Base-by-base conservation (phyloP, 129 eudicot species). In the Solidago caesia region DNA sequence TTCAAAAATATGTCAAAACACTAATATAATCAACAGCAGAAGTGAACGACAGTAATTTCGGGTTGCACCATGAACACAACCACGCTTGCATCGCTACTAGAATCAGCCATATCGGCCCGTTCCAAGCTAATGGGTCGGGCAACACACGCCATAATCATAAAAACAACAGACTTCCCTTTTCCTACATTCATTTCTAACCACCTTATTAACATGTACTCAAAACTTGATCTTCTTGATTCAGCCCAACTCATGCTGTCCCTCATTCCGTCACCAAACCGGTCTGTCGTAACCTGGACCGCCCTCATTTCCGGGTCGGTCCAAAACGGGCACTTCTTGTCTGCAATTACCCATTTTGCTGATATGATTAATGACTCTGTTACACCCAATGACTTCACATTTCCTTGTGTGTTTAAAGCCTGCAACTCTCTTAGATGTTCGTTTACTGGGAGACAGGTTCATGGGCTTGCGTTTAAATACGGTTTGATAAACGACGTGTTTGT, bases 261-360 rank as follows among this genome's bases (percentile, higher is more conserved):
- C 86, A 83, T 82, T 44, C 87, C 91, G 1, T 4, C 86, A 64
- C 75, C 65, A 10, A 6, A 75, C 68, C 91, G 92, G 75, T 89
- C 93, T 65, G 97, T 92, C 81, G 93, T 92, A 73, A 80, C 96
- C 46, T 92, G 96, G 96, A 92, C 97, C 1, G 55, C 91, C 41
- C 79, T 92, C 47, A 87, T 92, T 41, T 64, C 93, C 58, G 96
- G 97, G 60, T 25, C 82, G 6, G 96, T 92, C 42, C 93, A 82
- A 45, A 92, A 87, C 68, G 93, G 89, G 6, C 93, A 87, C 68
- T 87, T 85, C 62, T 1, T 64, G 7, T 21, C 85, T 4, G 96
- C 96, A 67, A 67, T 92, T 55, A 45, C 52, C 14, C 84, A 81
- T 8, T 92, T 92, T 47, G 64, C 83, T 48, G 46, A 46, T 52